Conservation (phyloP, 2,329 filamentous ascomycete species). For the Cryphonectria nitschkei region DNA sequence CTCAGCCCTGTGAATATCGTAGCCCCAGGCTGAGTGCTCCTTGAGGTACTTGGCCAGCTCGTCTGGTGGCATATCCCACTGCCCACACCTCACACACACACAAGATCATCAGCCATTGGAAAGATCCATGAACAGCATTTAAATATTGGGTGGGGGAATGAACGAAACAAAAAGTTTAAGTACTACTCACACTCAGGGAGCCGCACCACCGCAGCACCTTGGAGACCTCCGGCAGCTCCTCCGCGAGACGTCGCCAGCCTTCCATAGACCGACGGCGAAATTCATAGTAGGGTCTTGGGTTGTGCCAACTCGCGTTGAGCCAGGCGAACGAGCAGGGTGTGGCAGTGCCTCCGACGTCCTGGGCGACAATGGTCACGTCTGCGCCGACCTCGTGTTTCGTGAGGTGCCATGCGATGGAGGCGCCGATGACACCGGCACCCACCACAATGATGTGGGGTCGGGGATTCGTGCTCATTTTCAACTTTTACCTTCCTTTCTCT, state of each 20-base stretch:
- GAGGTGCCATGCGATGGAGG: slow-evolving; percentile 40
- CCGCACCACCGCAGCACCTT: slow-evolving; percentile 34
- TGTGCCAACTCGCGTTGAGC: slow-evolving; percentile 38
- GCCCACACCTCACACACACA: neutral
- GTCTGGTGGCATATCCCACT: slow-evolving; percentile 33
- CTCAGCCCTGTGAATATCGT: slow-evolving; percentile 33
- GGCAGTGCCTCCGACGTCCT: slow-evolving; percentile 36
- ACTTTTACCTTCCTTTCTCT: neutral
- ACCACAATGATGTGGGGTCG: slow-evolving; percentile 33
- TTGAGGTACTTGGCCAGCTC: slow-evolving; percentile 33
- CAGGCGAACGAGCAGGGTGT: slow-evolving; percentile 40
- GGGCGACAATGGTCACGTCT: slow-evolving; percentile 37
- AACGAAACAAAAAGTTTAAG: neutral
- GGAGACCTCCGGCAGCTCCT: slow-evolving; percentile 33
- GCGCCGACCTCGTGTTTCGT: slow-evolving; percentile 28
- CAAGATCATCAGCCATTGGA: neutral
- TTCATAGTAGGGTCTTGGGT: slow-evolving; percentile 37
- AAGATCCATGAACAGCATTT: neutral
- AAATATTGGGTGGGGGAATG: neutral
- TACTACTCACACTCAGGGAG: slow-evolving; percentile 28
- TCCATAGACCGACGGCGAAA: slow-evolving; percentile 37
- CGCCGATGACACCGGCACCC: slow-evolving; percentile 37
- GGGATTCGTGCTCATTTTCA: slow-evolving; percentile 6
- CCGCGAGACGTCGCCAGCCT: slow-evolving; percentile 34
- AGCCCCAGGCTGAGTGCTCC: slow-evolving; percentile 36